These are phyloP conservation scores for Halophytophthora polymorphica DNA, from an alignment of 352 stramenopile species.

Conservation along the genomic window DNA sequence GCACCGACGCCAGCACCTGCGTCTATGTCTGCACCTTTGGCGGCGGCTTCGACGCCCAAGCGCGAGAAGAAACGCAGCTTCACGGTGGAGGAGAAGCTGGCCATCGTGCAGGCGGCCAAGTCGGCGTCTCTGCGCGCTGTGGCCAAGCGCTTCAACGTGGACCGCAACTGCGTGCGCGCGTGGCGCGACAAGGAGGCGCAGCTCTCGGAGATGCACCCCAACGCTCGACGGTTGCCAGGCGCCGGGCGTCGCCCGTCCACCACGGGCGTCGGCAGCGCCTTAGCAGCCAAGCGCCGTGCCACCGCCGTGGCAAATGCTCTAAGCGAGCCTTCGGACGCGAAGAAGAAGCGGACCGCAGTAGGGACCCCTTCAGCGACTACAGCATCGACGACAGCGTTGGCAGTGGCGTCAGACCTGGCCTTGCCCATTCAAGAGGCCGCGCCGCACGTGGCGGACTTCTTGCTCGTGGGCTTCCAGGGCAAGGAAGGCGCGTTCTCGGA, in stretches of 20 bases:
- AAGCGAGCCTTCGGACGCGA: not conserved
- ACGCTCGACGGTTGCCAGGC: conserved; percentile 54
- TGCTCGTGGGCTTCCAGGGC: conserved; percentile 68
- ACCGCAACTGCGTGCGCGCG: conserved; percentile 70
- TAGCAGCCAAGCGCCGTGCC: not conserved
- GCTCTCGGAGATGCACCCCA: conserved; percentile 48
- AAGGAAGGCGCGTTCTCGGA: conserved; percentile 75
- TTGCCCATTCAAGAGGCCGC: not conserved
- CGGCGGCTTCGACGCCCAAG: conserved; percentile 4
- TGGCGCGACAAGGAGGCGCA: conserved; percentile 65
- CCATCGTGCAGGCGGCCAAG: conserved; percentile 55
- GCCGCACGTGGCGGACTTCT: conserved; percentile 22
- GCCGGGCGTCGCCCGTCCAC: conserved; percentile 37
- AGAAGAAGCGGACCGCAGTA: conserved; percentile 7
- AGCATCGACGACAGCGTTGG: not conserved
- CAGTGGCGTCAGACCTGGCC: not conserved
- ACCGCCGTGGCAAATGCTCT: not conserved
- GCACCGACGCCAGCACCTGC: too few relatives aligned
- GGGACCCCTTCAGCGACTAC: conserved; percentile 1
- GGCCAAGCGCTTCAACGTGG: conserved; percentile 61
- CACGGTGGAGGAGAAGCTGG: conserved; percentile 69
- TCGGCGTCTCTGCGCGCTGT: conserved; percentile 50
- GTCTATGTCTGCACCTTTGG: too few relatives aligned
- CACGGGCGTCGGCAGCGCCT: not conserved
- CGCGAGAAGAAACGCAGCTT: conserved; percentile 74